A percentile compares a stretch with the other conserved stretches of the same genome.
Evolutionary conservation across 805 yeast species (phyloP).

Genomic region (Brettanomyces bruxellensis): DNA sequence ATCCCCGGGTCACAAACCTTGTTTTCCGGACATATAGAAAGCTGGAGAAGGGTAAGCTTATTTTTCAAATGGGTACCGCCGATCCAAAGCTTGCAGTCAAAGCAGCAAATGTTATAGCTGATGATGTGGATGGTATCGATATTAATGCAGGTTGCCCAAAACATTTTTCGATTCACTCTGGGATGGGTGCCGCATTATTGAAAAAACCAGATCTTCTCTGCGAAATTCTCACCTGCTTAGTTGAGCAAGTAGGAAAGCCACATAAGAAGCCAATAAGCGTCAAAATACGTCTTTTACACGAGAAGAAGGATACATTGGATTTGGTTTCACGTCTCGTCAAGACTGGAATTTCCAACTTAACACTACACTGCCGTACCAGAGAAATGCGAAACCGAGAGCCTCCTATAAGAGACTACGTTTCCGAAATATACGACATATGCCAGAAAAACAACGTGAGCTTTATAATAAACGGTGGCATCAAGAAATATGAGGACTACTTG

Average conservation of each 20-base stretch:
- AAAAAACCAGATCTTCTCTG: slow-evolving; percentile 73
- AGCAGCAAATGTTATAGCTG: slow-evolving; percentile 74
- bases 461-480: slow-evolving; percentile 74
- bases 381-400: slow-evolving; percentile 81
- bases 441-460: slow-evolving; percentile 55
- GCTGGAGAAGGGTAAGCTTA: slow-evolving; percentile 54
- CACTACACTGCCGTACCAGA: slow-evolving; percentile 86
- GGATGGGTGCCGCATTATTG: slow-evolving; percentile 95
- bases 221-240: slow-evolving; percentile 58
- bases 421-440: slow-evolving; percentile 54
- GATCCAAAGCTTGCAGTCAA: slow-evolving; percentile 76
- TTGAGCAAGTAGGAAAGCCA: slow-evolving; percentile 73
- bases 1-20: slow-evolving; percentile 40
- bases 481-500: slow-evolving; percentile 42
- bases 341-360: slow-evolving; percentile 81
- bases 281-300: slow-evolving; percentile 73
- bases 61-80: slow-evolving; percentile 89
- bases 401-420: slow-evolving; percentile 66
- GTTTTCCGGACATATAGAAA: slow-evolving; percentile 62
- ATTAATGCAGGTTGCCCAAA: slow-evolving; percentile 97
- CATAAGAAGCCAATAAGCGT: slow-evolving; percentile 76
- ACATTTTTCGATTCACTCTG: slow-evolving; percentile 87
- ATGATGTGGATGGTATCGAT: slow-evolving; percentile 89
- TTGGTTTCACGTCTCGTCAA: slow-evolving; percentile 48
- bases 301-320: slow-evolving; percentile 47